Evolutionary conservation across 257 asterid genomes (phyloP).

Genomic region (Plantago major): DNA sequence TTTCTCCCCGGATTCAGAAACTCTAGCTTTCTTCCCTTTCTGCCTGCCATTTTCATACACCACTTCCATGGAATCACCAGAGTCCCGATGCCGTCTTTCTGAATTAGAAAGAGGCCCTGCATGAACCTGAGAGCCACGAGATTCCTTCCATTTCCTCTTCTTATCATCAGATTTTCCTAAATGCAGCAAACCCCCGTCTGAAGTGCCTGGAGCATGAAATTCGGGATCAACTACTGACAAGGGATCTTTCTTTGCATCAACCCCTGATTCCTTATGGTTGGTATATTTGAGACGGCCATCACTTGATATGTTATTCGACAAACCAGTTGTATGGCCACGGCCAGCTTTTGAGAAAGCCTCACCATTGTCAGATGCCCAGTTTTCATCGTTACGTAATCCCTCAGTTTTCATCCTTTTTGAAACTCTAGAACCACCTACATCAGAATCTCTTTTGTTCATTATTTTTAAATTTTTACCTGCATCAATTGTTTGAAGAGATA

Average conservation of each 20-base stretch:
- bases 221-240: constrained; percentile 31
- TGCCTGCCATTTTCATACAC: constrained; percentile 42
- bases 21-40: constrained; percentile 74
- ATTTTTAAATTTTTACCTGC: constrained; percentile 49
- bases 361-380: constrained; percentile 50
- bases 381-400: constrained; percentile 47
- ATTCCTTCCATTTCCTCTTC: constrained; percentile 59
- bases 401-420: constrained; percentile 65
- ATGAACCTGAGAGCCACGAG: constrained; percentile 28
- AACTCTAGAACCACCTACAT: constrained; percentile 48
- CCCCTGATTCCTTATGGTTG: constrained; percentile 37
- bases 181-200: constrained; percentile 41
- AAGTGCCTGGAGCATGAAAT: constrained; percentile 32
- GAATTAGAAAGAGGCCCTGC: constrained; percentile 27
- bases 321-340: constrained; percentile 42
- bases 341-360: constrained; percentile 50
- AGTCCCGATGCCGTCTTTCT: constrained; percentile 33
- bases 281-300: constrained; percentile 37
- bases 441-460: constrained; percentile 55
- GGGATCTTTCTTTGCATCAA: constrained; percentile 31
- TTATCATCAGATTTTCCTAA: constrained; percentile 41
- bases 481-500: constrained; percentile 12
- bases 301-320: constrained; percentile 40
- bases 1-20: constrained; percentile 62
- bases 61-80: constrained; percentile 39